Conservation (phyloP, 192 early-diverging fungal species). For the Coemansia sp. region DNA sequence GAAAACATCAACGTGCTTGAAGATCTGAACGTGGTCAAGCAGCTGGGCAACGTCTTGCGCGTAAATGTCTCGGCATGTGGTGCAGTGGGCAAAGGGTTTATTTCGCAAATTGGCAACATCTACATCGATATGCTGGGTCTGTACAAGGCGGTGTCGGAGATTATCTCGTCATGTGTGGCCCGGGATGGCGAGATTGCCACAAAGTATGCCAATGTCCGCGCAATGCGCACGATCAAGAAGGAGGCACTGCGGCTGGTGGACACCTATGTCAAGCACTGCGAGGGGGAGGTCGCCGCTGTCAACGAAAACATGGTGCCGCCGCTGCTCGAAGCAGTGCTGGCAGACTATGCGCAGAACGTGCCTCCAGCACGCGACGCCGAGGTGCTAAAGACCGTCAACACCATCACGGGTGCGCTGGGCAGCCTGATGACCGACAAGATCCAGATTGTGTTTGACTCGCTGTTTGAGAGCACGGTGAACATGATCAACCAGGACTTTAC, state of each 20-base stretch:
- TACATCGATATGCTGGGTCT: slow-evolving; percentile 89
- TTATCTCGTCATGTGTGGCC: slow-evolving; percentile 78
- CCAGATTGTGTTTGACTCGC: slow-evolving; percentile 81
- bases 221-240: slow-evolving; percentile 94
- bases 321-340: slow-evolving; percentile 84
- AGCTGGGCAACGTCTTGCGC: slow-evolving; percentile 90
- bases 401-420: slow-evolving; percentile 78
- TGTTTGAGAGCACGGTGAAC: slow-evolving; percentile 95
- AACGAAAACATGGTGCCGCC: slow-evolving; percentile 85
- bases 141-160: slow-evolving; percentile 82
- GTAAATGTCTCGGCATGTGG: slow-evolving; percentile 91
- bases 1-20: slow-evolving; percentile 73
- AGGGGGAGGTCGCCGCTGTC: slow-evolving; percentile 80
- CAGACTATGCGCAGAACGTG: slow-evolving; percentile 84
- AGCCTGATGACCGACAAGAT: slow-evolving; percentile 79
- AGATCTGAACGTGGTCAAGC: slow-evolving; percentile 77
- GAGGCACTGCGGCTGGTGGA: slow-evolving; percentile 93
- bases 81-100: slow-evolving; percentile 84
- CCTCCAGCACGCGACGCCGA: slow-evolving; percentile 92
- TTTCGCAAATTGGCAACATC: slow-evolving; percentile 83
- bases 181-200: slow-evolving; percentile 83
- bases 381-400: slow-evolving; percentile 89
- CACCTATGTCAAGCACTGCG: slow-evolving; percentile 78
- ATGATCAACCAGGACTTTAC: slow-evolving; percentile 99
- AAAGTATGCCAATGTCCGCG: slow-evolving; percentile 84